Evolutionary conservation across 345 rosid species (phyloP), one percentile per base, ranked within the genome.

Genomic region (Raphanus raphanistrum): DNA sequence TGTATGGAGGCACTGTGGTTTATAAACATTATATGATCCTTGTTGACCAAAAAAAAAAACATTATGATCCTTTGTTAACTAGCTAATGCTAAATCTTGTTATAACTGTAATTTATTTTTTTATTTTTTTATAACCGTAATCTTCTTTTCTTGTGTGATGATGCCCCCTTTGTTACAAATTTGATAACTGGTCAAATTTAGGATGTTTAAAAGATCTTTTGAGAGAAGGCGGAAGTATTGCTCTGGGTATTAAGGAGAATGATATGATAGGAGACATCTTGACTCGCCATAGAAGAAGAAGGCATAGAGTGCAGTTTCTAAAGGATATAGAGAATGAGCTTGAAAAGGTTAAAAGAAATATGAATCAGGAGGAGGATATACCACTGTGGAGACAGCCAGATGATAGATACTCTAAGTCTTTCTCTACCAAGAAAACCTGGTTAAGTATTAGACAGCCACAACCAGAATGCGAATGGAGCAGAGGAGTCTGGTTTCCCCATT

Each of bases 51-150:
- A n/a, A n/a, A n/a, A n/a, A n/a, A n/a, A 57, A 11, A 31, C 62
- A 48, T 48, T 48, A 73, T 63, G 10, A 48, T 45, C 33, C 52
- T 16, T 25, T 41, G 11, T 36, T 74, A 74, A 63, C 57, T 65
- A 33, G 55, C 55, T 48, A 48, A 32, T 50, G 70, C 26, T 13
- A 61, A 38, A 15, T 13, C 9, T 36, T 74, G 41, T 55, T 74
- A 16, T 21, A 5, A 32, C 26, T 32, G 10, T 6, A 55, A 26
- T 50, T n/a, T n/a, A n/a, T n/a, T n/a, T n/a, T n/a, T n/a, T n/a
- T n/a, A n/a, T n/a, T n/a, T n/a, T n/a, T n/a, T n/a, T n/a, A 21
- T 21, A 5, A 32, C 26, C 21, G 10, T 6, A 55, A 26, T 33
- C 33, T 50, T 63, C 9, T 73, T 33, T 64, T 64, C 27, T 63